Percentiles rank a stretch among this genome's conserved stretches.
These are phyloP conservation scores for Magnolia sinica DNA, from an alignment of 164 flowering plant species.

Conservation along the genomic window DNA sequence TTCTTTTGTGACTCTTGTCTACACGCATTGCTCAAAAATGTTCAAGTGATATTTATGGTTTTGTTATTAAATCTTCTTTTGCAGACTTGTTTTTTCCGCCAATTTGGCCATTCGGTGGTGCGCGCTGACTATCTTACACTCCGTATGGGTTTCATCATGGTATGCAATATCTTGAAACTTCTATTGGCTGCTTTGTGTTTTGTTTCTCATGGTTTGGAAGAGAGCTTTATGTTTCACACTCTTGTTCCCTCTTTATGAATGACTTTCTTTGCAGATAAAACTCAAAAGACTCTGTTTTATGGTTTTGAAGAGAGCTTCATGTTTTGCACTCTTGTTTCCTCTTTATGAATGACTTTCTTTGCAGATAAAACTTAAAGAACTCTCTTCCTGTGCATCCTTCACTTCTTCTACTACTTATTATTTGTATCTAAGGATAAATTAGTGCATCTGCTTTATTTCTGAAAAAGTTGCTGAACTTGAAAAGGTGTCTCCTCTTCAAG, in stretches of 20 bases:
- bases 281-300: background rate
- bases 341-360: slow-evolving; percentile 4
- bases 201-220: background rate
- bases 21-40: background rate
- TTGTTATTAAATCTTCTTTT: background rate
- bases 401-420: no score
- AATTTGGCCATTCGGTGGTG: slow-evolving; percentile 87
- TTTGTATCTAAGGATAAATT: no score
- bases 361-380: background rate
- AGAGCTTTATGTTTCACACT: background rate
- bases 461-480: no score
- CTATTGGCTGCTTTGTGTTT: background rate
- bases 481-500: no score
- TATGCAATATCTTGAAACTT: slow-evolving; percentile 22
- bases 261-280: background rate
- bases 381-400: slow-evolving; percentile 3
- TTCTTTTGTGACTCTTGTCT: background rate
- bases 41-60: background rate
- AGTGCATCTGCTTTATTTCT: no score
- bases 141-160: slow-evolving; percentile 87
- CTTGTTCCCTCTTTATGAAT: background rate
- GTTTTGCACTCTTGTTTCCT: background rate
- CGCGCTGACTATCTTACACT: slow-evolving; percentile 87
- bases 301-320: background rate
- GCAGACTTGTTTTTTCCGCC: slow-evolving; percentile 94